Conservation (phyloP, 1,139 yeast genomes). For the Hyphopichia burtonii region DNA sequence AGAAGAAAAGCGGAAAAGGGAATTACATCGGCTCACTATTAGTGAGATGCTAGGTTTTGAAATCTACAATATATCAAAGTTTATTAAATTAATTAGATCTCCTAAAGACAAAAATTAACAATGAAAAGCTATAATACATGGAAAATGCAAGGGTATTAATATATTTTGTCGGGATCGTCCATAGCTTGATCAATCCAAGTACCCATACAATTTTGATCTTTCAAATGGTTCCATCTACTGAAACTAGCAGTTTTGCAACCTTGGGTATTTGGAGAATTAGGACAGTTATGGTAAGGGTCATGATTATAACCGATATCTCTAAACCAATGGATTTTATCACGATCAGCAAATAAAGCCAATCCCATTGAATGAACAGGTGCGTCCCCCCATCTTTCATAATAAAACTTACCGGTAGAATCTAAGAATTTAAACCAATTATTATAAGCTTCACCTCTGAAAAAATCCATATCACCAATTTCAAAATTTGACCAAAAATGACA, state of each 20-base stretch:
- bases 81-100: too few species aligned
- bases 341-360: constrained; percentile 70
- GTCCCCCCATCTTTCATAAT: constrained; percentile 91
- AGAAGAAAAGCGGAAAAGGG: too few species aligned
- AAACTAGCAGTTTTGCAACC: constrained; percentile 32
- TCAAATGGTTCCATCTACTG: constrained; percentile 37
- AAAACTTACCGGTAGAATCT: constrained; percentile 73
- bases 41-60: too few species aligned
- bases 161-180: constrained; percentile 26
- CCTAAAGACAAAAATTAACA: too few species aligned
- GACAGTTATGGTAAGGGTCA: constrained; percentile 75
- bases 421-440: constrained; percentile 60
- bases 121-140: not conserved
- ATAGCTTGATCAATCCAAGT: constrained; percentile 68
- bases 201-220: constrained; percentile 70
- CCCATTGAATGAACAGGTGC: constrained; percentile 87
- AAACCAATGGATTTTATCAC: constrained; percentile 76
- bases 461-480: constrained; percentile 80
- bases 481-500: constrained; percentile 91
- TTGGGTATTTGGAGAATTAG: constrained; percentile 37
- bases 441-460: constrained; percentile 68
- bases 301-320: constrained; percentile 82
- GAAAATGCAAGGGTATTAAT: constrained; percentile 5
- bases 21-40: too few species aligned
- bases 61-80: too few species aligned